phyloP scores from a whole-genome alignment of 768 basidiomycete species.

The Erythrobasidium yunnanense region DNA sequence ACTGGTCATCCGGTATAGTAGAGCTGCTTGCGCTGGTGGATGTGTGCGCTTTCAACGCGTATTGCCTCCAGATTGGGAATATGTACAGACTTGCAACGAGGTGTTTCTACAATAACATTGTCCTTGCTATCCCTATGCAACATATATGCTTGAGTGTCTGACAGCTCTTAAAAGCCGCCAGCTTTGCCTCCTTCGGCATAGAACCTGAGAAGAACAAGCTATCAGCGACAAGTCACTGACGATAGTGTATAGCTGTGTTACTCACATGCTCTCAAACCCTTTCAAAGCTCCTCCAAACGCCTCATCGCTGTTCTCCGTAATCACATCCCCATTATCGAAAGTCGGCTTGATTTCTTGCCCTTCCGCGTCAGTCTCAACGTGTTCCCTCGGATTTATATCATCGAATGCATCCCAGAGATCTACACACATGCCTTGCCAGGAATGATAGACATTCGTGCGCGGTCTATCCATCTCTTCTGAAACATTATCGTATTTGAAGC shows the following conservation, averaged over 20 bases:
- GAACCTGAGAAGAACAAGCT: neutral
- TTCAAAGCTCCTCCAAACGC: conserved; percentile 8
- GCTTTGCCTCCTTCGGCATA: conserved; percentile 13
- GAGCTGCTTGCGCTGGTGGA: no score
- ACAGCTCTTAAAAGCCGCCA: conserved; percentile 6
- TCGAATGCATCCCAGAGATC: conserved; percentile 32
- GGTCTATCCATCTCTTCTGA: neutral
- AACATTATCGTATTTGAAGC: conserved; percentile 16
- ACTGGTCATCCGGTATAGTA: no score
- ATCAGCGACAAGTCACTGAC: neutral
- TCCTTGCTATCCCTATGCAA: neutral
- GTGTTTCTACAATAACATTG: neutral
- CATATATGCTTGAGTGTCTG: neutral
- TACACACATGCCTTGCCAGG: conserved; percentile 28
- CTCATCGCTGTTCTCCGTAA: neutral
- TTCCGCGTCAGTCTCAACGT: no score
- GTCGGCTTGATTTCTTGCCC: no score
- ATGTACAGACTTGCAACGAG: no score
- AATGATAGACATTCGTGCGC: neutral
- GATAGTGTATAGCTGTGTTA: neutral
- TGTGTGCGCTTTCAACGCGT: no score
- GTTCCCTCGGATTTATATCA: conserved; percentile 23
- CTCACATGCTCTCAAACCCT: conserved; percentile 30
- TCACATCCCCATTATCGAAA: conserved; percentile 24
- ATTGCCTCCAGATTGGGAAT: no score